Evolutionary conservation across 768 basidiomycete species (phyloP).

Genomic region (Astraeus odoratus): DNA sequence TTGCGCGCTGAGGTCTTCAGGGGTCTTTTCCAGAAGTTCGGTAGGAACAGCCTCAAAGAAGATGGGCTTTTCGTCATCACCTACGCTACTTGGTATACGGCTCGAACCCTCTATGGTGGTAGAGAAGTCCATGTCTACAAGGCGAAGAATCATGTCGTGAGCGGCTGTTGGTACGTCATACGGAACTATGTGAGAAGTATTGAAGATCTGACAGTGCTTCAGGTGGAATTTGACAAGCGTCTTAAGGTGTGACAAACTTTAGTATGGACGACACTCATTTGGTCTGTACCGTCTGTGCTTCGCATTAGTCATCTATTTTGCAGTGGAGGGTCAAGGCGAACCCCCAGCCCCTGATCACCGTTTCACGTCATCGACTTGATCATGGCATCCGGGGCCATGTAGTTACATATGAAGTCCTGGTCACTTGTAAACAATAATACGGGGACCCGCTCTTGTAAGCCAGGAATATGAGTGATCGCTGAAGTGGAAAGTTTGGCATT

Average conservation of each 20-base stretch:
- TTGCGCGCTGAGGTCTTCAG: conserved; percentile 76
- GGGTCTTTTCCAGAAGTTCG: conserved; percentile 44
- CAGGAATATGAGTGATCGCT: conserved; percentile 69
- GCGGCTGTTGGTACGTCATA: conserved; percentile 81
- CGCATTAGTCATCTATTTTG: too few relatives aligned
- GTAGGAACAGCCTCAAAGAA: conserved; percentile 40
- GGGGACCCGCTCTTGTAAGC: conserved; percentile 69
- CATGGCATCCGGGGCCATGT: conserved; percentile 83
- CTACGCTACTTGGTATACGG: conserved; percentile 73
- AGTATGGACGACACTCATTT: conserved; percentile 84
- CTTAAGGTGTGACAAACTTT: conserved; percentile 44
- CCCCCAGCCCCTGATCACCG: conserved; percentile 77
- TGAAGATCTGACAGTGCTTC: conserved; percentile 54
- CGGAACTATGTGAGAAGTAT: conserved; percentile 95
- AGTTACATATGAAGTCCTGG: conserved; percentile 95
- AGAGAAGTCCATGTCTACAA: conserved; percentile 89
- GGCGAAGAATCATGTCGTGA: conserved; percentile 98
- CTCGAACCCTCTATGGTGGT: conserved; percentile 76
- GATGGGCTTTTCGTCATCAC: conserved; percentile 59
- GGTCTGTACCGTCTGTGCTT: conserved; percentile 58
- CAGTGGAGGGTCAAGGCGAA: too few relatives aligned
- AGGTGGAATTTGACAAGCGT: background rate
- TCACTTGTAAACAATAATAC: conserved; percentile 93
- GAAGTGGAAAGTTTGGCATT: conserved; percentile 51
- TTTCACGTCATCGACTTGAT: conserved; percentile 83